A percentile compares a stretch with the other conserved stretches of the same genome.
phyloP scores from a whole-genome alignment of 2,329 filamentous ascomycete species.

The Claviceps humidiphila region DNA sequence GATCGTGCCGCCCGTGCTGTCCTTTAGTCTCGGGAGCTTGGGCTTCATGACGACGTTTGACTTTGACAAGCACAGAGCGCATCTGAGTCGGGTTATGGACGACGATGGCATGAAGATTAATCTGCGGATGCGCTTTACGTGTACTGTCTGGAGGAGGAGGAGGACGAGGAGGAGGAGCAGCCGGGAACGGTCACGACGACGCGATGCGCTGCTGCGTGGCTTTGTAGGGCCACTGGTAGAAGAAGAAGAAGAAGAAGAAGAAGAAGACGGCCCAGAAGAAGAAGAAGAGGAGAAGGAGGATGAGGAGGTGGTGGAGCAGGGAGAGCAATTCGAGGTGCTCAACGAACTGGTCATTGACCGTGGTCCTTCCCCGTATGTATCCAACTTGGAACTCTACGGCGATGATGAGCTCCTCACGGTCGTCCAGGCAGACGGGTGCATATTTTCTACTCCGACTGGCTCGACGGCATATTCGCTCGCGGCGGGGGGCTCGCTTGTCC shows the following conservation, averaged over 20 bases:
- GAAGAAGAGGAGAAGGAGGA: constrained; percentile 26
- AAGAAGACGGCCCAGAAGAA: no score
- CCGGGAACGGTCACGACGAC: constrained; percentile 70
- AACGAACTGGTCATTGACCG: constrained; percentile 98
- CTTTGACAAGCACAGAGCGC: constrained; percentile 75
- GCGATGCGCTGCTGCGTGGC: no score
- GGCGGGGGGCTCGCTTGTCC: constrained; percentile 86
- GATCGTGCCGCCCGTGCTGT: constrained; percentile 71
- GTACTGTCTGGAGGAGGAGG: constrained; percentile 86
- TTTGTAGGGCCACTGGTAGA: no score
- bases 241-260: no score
- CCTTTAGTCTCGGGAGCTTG: constrained; percentile 71
- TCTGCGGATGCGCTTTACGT: constrained; percentile 96
- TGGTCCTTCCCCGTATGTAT: constrained; percentile 91
- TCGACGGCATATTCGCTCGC: constrained; percentile 94
- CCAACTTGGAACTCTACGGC: constrained; percentile 89
- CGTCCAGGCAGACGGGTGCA: constrained; percentile 92
- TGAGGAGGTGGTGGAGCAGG: constrained; percentile 67
- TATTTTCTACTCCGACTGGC: constrained; percentile 91
- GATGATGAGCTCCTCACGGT: constrained; percentile 92
- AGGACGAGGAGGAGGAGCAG: constrained; percentile 77
- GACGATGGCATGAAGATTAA: constrained; percentile 94
- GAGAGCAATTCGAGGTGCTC: constrained; percentile 92
- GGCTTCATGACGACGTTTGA: constrained; percentile 85
- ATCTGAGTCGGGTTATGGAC: constrained; percentile 82